Percentiles rank a stretch among this genome's conserved stretches.
Conservation (phyloP, 257 asterid species). For the Leonotis leonurus region DNA sequence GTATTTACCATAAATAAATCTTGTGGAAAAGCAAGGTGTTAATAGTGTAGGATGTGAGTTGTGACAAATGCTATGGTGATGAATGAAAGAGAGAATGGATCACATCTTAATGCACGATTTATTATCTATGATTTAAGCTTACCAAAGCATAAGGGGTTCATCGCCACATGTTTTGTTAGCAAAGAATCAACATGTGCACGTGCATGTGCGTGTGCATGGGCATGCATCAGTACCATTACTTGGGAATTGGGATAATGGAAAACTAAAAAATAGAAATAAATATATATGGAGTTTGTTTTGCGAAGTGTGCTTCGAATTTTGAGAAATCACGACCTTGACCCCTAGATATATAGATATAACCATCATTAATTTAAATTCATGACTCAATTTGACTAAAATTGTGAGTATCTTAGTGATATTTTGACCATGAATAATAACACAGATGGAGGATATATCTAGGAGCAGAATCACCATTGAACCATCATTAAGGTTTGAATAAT, state of each 20-base stretch:
- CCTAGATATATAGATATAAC: too few relatives aligned
- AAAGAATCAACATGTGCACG: not conserved
- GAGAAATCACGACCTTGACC: not conserved
- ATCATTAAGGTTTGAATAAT: too few relatives aligned
- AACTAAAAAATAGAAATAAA: too few relatives aligned
- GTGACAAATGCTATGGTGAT: constrained; percentile 3
- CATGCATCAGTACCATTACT: not conserved
- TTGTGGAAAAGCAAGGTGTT: not conserved
- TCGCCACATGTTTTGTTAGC: not conserved
- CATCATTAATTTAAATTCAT: too few relatives aligned
- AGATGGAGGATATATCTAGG: too few relatives aligned
- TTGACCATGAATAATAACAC: too few relatives aligned
- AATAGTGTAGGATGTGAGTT: not conserved
- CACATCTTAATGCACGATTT: constrained; percentile 1
- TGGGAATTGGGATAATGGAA: not conserved
- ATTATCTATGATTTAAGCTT: too few relatives aligned
- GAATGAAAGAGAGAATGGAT: not conserved
- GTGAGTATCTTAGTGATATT: too few relatives aligned
- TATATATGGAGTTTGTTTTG: not conserved
- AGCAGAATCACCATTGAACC: too few relatives aligned
- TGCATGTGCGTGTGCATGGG: not conserved
- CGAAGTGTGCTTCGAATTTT: too few relatives aligned
- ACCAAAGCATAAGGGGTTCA: not conserved
- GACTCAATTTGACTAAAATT: too few relatives aligned
- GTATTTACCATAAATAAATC: not conserved